Percentiles rank a stretch among this genome's conserved stretches.
Conservation (phyloP, 1,139 yeast genomes). For the Saccharomycopsis hybrid region DNA sequence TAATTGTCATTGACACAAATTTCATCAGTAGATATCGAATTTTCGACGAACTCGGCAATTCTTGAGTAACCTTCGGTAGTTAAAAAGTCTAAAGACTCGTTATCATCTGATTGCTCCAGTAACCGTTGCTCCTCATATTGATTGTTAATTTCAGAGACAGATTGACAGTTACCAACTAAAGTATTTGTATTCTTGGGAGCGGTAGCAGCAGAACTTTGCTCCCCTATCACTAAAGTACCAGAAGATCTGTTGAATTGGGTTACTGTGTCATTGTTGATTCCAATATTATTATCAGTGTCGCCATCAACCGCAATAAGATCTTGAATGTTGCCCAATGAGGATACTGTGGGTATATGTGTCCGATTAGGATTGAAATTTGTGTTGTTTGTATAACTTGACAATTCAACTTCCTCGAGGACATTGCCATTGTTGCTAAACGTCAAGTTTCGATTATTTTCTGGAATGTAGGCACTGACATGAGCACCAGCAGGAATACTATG, state of each 20-base stretch:
- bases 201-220: not conserved
- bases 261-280: not conserved
- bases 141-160: too few species aligned
- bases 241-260: not conserved
- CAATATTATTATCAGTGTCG: conserved; percentile 1
- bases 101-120: too few species aligned
- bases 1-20: too few species aligned
- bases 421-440: not conserved
- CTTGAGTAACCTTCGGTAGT: conserved; percentile 18
- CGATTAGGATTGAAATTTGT: conserved; percentile 1
- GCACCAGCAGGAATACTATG: not conserved
- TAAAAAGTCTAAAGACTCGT: conserved; percentile 8
- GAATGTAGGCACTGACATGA: not conserved
- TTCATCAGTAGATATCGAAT: not conserved
- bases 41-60: conserved; percentile 11
- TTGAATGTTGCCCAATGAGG: conserved; percentile 11
- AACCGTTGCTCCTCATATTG: too few species aligned
- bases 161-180: not conserved
- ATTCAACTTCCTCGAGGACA: not conserved
- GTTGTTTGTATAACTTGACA: conserved; percentile 7
- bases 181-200: not conserved
- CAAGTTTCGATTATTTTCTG: not conserved
- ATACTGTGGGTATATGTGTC: not conserved
- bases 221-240: not conserved
- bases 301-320: conserved; percentile 12